Evolutionary conservation across 116 monocot genomes (phyloP).

Genomic region (Thalassia testudinum): DNA sequence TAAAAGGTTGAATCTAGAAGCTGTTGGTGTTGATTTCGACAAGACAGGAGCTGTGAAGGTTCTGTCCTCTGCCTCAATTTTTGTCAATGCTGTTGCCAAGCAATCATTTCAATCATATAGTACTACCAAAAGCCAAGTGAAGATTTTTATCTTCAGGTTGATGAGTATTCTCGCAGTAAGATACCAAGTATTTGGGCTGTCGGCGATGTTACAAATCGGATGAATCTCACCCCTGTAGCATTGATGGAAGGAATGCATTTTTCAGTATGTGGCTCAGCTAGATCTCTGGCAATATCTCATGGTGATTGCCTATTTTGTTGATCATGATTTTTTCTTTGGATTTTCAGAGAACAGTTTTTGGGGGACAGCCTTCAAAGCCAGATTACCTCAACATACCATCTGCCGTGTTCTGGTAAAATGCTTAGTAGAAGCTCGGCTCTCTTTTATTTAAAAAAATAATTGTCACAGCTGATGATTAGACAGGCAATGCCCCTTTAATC

Average conservation of each 20-base stretch:
- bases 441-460: too few relatives aligned
- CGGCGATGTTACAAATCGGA: slow-evolving; percentile 95
- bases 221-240: slow-evolving; percentile 98
- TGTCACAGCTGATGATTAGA: too few relatives aligned
- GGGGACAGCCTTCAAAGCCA: slow-evolving; percentile 85
- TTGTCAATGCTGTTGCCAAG: too few relatives aligned
- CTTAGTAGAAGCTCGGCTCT: too few relatives aligned
- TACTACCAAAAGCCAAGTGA: background rate
- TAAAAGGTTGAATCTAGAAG: slow-evolving; percentile 79
- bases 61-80: background rate
- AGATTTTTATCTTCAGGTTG: slow-evolving; percentile 45
- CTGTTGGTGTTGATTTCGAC: slow-evolving; percentile 87
- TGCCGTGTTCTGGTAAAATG: slow-evolving; percentile 75
- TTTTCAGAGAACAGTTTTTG: slow-evolving; percentile 95
- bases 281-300: background rate
- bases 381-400: slow-evolving; percentile 62
- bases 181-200: slow-evolving; percentile 95
- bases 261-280: slow-evolving; percentile 36
- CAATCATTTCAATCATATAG: too few relatives aligned
- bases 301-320: slow-evolving; percentile 1
- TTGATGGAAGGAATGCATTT: slow-evolving; percentile 96
- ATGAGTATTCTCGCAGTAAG: slow-evolving; percentile 77
- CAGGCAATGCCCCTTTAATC: too few relatives aligned
- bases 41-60: slow-evolving; percentile 86
- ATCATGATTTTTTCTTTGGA: background rate